Evolutionary conservation across 192 early-diverging fungal genomes (phyloP), one percentile per base, ranked within the genome.

Genomic region (Geranomyces variabilis): DNA sequence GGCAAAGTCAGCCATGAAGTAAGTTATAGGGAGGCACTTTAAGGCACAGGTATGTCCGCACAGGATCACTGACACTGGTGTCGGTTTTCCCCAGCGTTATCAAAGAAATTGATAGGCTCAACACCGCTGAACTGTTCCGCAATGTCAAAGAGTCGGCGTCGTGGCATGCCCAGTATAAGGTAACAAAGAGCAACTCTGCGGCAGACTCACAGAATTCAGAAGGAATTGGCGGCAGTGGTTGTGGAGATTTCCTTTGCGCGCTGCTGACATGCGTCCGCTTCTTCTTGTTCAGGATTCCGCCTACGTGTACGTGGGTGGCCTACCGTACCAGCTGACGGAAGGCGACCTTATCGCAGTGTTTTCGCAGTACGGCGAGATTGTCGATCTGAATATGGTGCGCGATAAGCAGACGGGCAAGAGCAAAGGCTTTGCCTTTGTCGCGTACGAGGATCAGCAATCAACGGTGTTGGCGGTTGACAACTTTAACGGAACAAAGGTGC

Each of bases 401-500:
- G 92, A 97, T 77, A 89, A 91, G 75, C 85, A 92, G 31, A 94
- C 94, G 1, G 94, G 94, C 26, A 90, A 91, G 71, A 86, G 89
- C 48, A 91, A 89, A 57, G 96, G 96, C 6, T 96, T 86, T 79
- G 88, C 83, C 7, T 97, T 97, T 73, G 66, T 97, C 21, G 91
- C 93, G 70, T 97, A 95, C 79, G 91, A 95, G 70, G 94, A 97
- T 84, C 94, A 98, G 74, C 76, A 92, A 59, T 90, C 88, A 61
- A 97, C 95, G 3, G 78, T 94, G 0, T 81, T 99, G 41, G 93
- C 94, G 0, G 96, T 99, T 6, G 96, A 99, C 80, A 99, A 99
- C 77, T 84, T 99, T 36, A 95, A 95, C 75, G 94, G 94, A 8
- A 78, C 78, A 12, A 57, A 80, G 75, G 75, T 81, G 29, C n/a